These are phyloP conservation scores for Sporothrix mexicana DNA, from an alignment of 2,329 filamentous ascomycete genomes.

Conservation along the genomic window DNA sequence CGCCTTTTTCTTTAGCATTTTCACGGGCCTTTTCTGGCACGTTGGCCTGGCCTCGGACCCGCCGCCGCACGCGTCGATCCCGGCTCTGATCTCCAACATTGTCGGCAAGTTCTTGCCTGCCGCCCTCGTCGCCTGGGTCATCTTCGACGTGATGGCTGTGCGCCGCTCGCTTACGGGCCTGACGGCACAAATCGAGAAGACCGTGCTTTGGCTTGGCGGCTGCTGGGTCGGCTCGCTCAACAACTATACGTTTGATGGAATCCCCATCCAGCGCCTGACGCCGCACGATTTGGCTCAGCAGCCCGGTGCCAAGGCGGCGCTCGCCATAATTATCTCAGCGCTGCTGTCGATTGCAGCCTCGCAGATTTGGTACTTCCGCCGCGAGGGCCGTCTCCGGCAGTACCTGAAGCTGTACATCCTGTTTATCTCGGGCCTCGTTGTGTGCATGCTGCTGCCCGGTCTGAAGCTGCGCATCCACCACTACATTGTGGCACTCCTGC, in stretches of 20 bases:
- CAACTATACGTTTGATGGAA: slow-evolving; percentile 94
- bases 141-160: slow-evolving; percentile 83
- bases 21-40: slow-evolving; percentile 84
- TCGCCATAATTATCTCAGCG: slow-evolving; percentile 76
- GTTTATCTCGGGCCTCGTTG: slow-evolving; percentile 68
- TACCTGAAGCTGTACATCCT: slow-evolving; percentile 80
- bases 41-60: slow-evolving; percentile 90
- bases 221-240: slow-evolving; percentile 91
- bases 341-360: slow-evolving; percentile 71
- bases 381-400: slow-evolving; percentile 78
- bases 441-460: slow-evolving; percentile 74
- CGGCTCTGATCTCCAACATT: slow-evolving; percentile 76
- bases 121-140: slow-evolving; percentile 83
- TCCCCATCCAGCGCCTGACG: slow-evolving; percentile 91
- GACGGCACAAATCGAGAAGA: slow-evolving; percentile 86
- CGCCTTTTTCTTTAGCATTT: slow-evolving; percentile 84
- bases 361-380: slow-evolving; percentile 85
- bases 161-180: slow-evolving; percentile 73
- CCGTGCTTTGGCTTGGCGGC: slow-evolving; percentile 84
- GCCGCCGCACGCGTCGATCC: slow-evolving; percentile 69
- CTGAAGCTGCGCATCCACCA: slow-evolving; percentile 91
- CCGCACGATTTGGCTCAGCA: slow-evolving; percentile 87
- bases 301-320: slow-evolving; percentile 82
- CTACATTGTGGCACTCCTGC: slow-evolving; percentile 85
- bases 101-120: slow-evolving; percentile 85